Conservation (phyloP, 139 green algal genomes). For the Pleodorina starrii region DNA sequence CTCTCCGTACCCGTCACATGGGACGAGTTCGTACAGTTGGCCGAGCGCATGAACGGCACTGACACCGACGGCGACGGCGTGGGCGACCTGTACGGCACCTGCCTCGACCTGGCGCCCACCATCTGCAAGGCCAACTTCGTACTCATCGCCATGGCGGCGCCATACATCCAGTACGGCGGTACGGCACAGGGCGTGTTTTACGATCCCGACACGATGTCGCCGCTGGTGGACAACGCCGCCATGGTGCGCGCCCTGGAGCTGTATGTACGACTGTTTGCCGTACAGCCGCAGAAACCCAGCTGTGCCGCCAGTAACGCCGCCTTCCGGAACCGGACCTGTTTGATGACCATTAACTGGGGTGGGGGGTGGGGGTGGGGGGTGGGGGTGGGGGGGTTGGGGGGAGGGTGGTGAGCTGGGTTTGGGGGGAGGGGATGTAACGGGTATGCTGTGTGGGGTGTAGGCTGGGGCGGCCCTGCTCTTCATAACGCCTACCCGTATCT, state of each 20-base stretch:
- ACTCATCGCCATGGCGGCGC: slow-evolving; percentile 14
- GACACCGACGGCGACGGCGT: slow-evolving; percentile 37
- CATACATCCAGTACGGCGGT: slow-evolving; percentile 53
- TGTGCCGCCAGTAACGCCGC: neutral
- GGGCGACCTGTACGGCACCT: slow-evolving; percentile 40
- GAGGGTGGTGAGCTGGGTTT: too few species aligned
- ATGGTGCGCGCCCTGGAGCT: neutral
- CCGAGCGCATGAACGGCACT: slow-evolving; percentile 43
- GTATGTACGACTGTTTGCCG: neutral
- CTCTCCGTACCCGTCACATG: slow-evolving; percentile 33
- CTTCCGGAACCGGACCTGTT: slow-evolving; percentile 15
- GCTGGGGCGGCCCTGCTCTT: too few species aligned
- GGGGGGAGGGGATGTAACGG: too few species aligned
- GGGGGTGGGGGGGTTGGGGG: too few species aligned
- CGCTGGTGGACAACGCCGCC: slow-evolving; percentile 10
- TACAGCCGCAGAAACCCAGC: neutral
- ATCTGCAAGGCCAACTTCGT: slow-evolving; percentile 51
- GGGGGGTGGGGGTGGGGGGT: too few species aligned
- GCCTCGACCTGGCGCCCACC: slow-evolving; percentile 7
- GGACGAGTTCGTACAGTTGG: slow-evolving; percentile 44
- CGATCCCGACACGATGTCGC: slow-evolving; percentile 32
- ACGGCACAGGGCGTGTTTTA: slow-evolving; percentile 45
- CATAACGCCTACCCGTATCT: too few species aligned
- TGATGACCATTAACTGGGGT: slow-evolving; percentile 51
- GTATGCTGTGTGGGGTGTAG: too few species aligned